Percentiles rank a stretch among this genome's conserved stretches.
These are phyloP conservation scores for Carex pumila DNA, from an alignment of 176 grass and related monocot species.

Conservation along the genomic window DNA sequence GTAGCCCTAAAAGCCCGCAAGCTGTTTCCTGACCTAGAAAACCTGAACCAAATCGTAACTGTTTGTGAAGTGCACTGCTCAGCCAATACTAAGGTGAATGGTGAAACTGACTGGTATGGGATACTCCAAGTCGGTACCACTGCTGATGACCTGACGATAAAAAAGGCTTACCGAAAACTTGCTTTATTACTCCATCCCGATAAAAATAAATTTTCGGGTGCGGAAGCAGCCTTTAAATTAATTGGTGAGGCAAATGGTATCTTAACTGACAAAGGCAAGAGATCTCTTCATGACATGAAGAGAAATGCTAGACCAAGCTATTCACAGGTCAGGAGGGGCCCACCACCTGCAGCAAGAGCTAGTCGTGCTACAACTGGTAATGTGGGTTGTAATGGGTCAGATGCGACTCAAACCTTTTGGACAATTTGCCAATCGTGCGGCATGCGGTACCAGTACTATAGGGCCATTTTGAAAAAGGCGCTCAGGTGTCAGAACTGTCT, in stretches of 20 bases:
- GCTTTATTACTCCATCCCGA: slow-evolving; percentile 82
- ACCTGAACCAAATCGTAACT: slow-evolving; percentile 58
- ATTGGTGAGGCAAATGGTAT: slow-evolving; percentile 70
- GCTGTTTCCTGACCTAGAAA: slow-evolving; percentile 57
- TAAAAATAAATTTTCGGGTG: slow-evolving; percentile 80
- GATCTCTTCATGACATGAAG: slow-evolving; percentile 55
- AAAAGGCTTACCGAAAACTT: slow-evolving; percentile 76
- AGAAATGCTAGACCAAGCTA: slow-evolving; percentile 34
- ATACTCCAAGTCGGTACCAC: slow-evolving; percentile 59
- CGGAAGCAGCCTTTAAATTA: slow-evolving; percentile 89
- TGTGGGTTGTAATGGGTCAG: slow-evolving; percentile 18
- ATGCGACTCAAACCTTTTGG: slow-evolving; percentile 51
- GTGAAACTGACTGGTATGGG: slow-evolving; percentile 76
- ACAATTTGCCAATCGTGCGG: slow-evolving; percentile 67
- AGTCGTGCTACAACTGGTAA: slow-evolving; percentile 15
- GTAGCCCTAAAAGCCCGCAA: slow-evolving; percentile 61
- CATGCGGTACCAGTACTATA: slow-evolving; percentile 85
- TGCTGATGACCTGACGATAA: slow-evolving; percentile 60
- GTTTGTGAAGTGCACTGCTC: slow-evolving; percentile 85
- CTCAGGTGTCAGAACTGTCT: slow-evolving; percentile 79
- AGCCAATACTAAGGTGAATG: slow-evolving; percentile 50
- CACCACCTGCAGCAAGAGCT: slow-evolving; percentile 31
- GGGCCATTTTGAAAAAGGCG: slow-evolving; percentile 58
- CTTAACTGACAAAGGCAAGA: slow-evolving; percentile 52
- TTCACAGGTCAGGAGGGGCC: slow-evolving; percentile 35